Evolutionary conservation across 768 basidiomycete species (phyloP).

Genomic region (Trametes cubensis): DNA sequence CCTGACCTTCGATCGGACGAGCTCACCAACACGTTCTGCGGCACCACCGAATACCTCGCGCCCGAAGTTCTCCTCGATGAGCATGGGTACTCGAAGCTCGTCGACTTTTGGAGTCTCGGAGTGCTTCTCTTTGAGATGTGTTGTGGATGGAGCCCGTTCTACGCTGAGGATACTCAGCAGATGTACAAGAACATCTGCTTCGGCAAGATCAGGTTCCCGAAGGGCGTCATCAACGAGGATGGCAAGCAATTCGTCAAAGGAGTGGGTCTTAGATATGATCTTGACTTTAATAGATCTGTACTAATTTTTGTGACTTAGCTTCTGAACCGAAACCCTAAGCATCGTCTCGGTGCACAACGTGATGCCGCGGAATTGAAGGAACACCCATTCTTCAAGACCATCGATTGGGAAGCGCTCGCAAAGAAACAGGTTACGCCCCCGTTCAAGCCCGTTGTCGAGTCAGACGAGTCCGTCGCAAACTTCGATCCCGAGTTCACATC

Average conservation of each 20-base stretch:
- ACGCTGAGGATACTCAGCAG: conserved; percentile 98
- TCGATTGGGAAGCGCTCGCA: conserved; percentile 90
- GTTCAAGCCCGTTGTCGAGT: conserved; percentile 97
- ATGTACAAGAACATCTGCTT: conserved; percentile 99
- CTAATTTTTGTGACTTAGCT: conserved; percentile 54
- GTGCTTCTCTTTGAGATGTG: conserved; percentile 99
- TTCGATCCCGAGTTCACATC: conserved; percentile 98
- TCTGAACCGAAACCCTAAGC: conserved; percentile 97
- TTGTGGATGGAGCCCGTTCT: conserved; percentile 99
- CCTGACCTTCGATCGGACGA: conserved; percentile 92
- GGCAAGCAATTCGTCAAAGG: conserved; percentile 99
- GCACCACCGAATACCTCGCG: conserved; percentile 97
- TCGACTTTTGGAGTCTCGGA: conserved; percentile 97
- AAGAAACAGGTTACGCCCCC: conserved; percentile 92
- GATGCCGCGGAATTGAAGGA: conserved; percentile 95
- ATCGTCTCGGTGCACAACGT: conserved; percentile 87
- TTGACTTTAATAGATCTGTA: conserved; percentile 8
- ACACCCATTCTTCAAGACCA: conserved; percentile 88
- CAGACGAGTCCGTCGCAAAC: conserved; percentile 96
- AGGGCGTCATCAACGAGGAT: conserved; percentile 94
- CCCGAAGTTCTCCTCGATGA: conserved; percentile 99
- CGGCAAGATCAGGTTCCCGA: conserved; percentile 97
- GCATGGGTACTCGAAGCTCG: conserved; percentile 96
- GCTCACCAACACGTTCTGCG: conserved; percentile 98
- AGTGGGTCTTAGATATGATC: conserved; percentile 53